Evolutionary conservation across 116 monocot genomes (phyloP), one percentile per base, ranked within the genome.

Genomic region (Phalaenopsis hybrid): DNA sequence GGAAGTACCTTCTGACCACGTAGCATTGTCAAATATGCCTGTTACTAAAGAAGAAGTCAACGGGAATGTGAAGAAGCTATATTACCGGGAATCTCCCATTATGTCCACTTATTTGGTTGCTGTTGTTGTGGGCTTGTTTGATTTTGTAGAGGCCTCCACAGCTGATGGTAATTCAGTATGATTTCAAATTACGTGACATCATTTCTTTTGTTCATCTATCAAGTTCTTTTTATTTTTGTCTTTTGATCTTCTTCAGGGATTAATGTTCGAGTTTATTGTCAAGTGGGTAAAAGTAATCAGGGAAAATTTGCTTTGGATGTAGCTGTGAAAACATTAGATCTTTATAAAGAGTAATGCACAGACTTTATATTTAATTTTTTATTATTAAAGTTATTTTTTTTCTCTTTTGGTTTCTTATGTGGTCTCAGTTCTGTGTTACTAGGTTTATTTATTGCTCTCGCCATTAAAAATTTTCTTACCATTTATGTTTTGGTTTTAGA

Each of bases 91-190:
- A 82, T 91, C 94, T 6, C 97, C 97, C 37, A 88, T 97, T 82
- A 97, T 97, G 97, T 97, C 97, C 43, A 94, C 94, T 79, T 97
- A 97, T 85, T 87, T 97, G 84, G 97, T 97, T 73, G 97, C 97
- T 74, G 82, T 94, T 78, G 91, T 97, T 84, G 87, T 97, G 79
- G 97, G 97, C 69, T 86, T 94, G 75, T 94, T 97, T 89, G 97
- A 97, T 83, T 94, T 87, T 84, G 88, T 97, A 73, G 97, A 97
- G 91, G 92, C 65, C 72, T 79, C 50, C 44, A 81, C 97, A 67
- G 51, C 92, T 85, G 92, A 92, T 90, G 97, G 97, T 94, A 88
- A 75, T 17, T 15, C 45, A 81, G 16, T 44, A 25, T 81, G 20
- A 34, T n/a, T 82, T 28, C 76, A 73, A 43, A 20, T 77, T 77